Base-by-base conservation (phyloP, 768 basidiomycete species). In the Lentinula aciculospora region DNA sequence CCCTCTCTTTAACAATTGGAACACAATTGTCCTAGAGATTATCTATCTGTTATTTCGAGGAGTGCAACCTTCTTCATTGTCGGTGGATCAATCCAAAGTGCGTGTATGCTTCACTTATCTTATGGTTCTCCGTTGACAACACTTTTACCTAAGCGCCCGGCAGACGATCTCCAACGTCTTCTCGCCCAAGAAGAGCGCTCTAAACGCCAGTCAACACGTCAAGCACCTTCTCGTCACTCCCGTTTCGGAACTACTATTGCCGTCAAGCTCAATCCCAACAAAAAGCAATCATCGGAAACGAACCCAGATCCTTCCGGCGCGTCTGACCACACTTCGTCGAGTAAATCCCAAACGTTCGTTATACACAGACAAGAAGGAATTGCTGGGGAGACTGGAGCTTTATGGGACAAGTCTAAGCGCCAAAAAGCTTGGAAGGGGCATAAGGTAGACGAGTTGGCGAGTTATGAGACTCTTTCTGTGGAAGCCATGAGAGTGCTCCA, bases 171-270 rank as follows among this genome's bases (percentile, higher is more conserved):
- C 2, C 81, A 85, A 8, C 82, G 83, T 40, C 82, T 98, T 51
- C 81, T 99, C 15, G 86, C 84, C 3, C 72, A 79, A 32, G 97
- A 99, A 73, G 84, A 83, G 60, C 81, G 80, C 57, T 76, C 76
- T 40, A 86, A 85, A 59, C 77, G 79, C 32, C 77, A 83, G 55
- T 68, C 80, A 25, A 76, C 82, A 0, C 78, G 83, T 48, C 73
- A 73, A 36, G 72, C 77, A 17, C 73, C 85, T 53, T 90, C 93
- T 21, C 82, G 97, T 31, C 97, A 99, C 72, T 93, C 94, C 25
- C 85, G 95, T 48, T 99, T 99, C 71, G 97, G 97, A 1, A 98
- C 97, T 2, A 98, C 95, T 8, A 87, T 98, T 62, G 75, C 88
- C 21, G 87, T 99, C 54, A 82, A 79, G 61, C 75, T 89, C 42